These are phyloP conservation scores for Fomitopsis pinicola DNA, from an alignment of 1,284 basidiomycete genomes.

Conservation along the genomic window DNA sequence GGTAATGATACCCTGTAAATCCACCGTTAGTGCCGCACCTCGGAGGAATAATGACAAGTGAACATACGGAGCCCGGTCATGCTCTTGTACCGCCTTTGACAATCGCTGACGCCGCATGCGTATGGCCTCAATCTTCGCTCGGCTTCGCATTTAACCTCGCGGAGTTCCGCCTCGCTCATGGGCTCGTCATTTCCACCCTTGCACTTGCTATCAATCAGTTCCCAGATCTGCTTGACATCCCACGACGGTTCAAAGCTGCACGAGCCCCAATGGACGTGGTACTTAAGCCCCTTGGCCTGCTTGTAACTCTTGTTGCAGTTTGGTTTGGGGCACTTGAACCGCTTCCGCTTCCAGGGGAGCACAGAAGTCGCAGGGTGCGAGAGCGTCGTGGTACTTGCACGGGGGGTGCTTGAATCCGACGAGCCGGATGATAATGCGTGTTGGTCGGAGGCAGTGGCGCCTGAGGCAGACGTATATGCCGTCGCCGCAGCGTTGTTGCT, in stretches of 20 bases:
- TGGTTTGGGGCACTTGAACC: conserved; percentile 94
- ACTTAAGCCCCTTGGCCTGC: conserved; percentile 95
- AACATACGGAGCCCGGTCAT: conserved; percentile 83
- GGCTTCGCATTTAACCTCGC: conserved; percentile 77
- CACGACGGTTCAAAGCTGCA: conserved; percentile 89
- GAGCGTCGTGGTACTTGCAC: conserved; percentile 44
- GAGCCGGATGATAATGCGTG: conserved; percentile 22
- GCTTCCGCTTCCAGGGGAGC: conserved; percentile 74
- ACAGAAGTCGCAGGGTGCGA: conserved; percentile 49
- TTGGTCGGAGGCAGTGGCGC: conserved; percentile 18
- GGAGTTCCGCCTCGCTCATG: conserved; percentile 63
- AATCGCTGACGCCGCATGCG: conserved; percentile 88
- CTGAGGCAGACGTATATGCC: conserved; percentile 15
- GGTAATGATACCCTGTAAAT: conserved; percentile 82
- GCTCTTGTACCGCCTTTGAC: conserved; percentile 94
- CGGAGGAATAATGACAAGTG: not conserved
- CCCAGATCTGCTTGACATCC: conserved; percentile 70
- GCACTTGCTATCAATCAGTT: conserved; percentile 59
- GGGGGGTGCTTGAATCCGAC: conserved; percentile 27
- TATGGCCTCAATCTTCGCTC: conserved; percentile 80
- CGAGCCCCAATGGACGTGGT: conserved; percentile 92
- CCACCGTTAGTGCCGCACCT: not conserved
- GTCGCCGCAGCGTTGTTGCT: conserved; percentile 28
- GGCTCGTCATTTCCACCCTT: conserved; percentile 28
- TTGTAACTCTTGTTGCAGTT: conserved; percentile 99